Base-by-base conservation (phyloP, 2,329 filamentous ascomycete genomes). In the Aaosphaeria arxii region DNA sequence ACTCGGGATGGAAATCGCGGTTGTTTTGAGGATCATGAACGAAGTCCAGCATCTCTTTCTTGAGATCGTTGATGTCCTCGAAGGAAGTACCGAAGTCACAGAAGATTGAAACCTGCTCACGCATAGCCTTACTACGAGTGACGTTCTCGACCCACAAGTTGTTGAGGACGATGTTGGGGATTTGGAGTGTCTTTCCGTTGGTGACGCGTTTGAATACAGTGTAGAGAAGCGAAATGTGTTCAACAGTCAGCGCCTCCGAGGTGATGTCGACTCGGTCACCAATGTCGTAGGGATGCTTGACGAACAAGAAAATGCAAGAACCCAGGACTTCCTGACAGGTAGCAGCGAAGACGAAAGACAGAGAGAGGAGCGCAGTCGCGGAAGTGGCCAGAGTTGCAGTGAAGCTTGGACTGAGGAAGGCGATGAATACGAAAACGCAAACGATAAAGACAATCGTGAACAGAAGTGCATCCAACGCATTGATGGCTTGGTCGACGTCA, bases 251-350 rank as follows among this genome's bases (percentile, higher is more conserved):
- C 58, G 84, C 79, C 55, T 86, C 79, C 50, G 75, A 74, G 11
- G 77, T 78, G 54, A 97, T 87, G 61, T 96, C 91, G 40, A 97
- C 89, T 29, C 94, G 86, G 69, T 99, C 94, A 52, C 92, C 91
- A 24, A 97, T 91, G 67, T 99, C 94, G 69, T 88, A 97, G 0
- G 94, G 92, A 69, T 99, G 94, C 77, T 99, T 99, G 76, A 97
- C 90, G 63, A 99, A 99, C 1, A 99, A 77, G 77, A 99, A 99
- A 63, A 99, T 96, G 76, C 92, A 97, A 35, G 91, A 96, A 63
- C 92, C 92, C n/a, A 99, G 82, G 54, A 99, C 88, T 71, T 99
- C 94, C 71, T 96, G 91, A 4, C 87, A 86, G 1, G 91, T 96
- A 47, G 87, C 87, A 28, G 91, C 86, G 70, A 99, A 97, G 59